Percentiles rank a stretch among this genome's conserved stretches.
Conservation (phyloP, 2,329 filamentous ascomycete species). For the Sporothrix globosa region DNA sequence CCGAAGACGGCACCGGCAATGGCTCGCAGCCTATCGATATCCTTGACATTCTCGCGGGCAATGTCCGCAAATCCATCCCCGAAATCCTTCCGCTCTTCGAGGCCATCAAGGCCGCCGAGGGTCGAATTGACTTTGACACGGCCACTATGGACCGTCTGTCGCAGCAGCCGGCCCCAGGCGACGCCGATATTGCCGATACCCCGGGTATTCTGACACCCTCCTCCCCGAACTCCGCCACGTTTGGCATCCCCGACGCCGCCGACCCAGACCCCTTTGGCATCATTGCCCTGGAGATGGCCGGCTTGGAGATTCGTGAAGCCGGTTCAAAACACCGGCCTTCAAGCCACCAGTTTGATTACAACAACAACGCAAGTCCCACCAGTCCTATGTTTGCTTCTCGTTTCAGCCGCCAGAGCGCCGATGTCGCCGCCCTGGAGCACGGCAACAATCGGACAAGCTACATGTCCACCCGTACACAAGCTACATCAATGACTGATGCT, state of each 20-base stretch:
- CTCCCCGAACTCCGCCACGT: constrained; percentile 47
- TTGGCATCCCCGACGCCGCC: constrained; percentile 76
- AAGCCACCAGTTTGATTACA: constrained; percentile 80
- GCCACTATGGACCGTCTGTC: constrained; percentile 66
- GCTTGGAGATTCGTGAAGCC: constrained; percentile 88
- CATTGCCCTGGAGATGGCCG: constrained; percentile 85
- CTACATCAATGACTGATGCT: constrained; percentile 71
- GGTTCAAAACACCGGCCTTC: constrained; percentile 72
- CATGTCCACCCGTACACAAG: constrained; percentile 71
- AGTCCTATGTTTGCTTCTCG: constrained; percentile 67
- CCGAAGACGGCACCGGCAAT: constrained; percentile 36
- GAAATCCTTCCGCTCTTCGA: constrained; percentile 69
- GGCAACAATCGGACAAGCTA: constrained; percentile 75
- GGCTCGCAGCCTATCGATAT: constrained; percentile 48
- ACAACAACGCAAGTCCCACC: constrained; percentile 68
- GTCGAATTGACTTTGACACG: constrained; percentile 73
- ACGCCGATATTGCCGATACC: constrained; percentile 60
- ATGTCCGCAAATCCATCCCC: constrained; percentile 57
- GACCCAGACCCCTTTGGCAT: constrained; percentile 94
- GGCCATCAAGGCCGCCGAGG: constrained; percentile 86
- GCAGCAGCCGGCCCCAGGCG: constrained; percentile 72
- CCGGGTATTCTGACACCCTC: constrained; percentile 44
- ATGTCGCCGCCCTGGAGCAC: constrained; percentile 59
- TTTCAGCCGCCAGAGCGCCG: constrained; percentile 68
- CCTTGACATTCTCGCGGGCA: constrained; percentile 61